Base-by-base conservation (phyloP, 495 filamentous ascomycete species). In the Umbilicaria muhlenbergii region DNA sequence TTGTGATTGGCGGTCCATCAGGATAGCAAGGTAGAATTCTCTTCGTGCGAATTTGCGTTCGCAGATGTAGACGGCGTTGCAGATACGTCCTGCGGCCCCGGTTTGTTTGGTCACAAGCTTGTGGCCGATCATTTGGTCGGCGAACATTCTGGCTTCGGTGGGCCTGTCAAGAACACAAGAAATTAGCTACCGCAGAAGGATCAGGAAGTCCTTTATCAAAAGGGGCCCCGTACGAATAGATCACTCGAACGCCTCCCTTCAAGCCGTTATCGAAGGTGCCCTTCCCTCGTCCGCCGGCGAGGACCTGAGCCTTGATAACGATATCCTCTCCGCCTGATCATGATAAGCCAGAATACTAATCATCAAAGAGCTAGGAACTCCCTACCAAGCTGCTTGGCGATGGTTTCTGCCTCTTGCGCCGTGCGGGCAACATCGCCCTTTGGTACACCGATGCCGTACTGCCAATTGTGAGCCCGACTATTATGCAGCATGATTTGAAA, bases 41-140 rank as follows among this genome's bases (percentile, higher is more conserved):
- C 92, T 80, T 47, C 91, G 86, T 53, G 91, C 91, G 55, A 96
- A 98, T 73, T 98, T 98, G 73, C 91, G 86, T 74, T 98, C 91
- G 68, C 86, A 91, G 62, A 98, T 95, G 69, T 91, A 95, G 54
- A 98, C 91, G 43, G 85, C 70, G 64, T 87, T 94, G 71, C 91
- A 98, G 58, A 87, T 72, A 60, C 89, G 85, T 58, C 91, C 91
- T 48, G 61, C 69, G 46, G 86, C 83, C 58, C 91, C 91, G 42
- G 92, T 98, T 71, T 98, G 91, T 76, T 98, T 98, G 62, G 91
- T 98, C 65, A 98, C 79, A 66, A 98, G 86, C 67, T 94, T 94
- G 65, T 98, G 91, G 52, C 91, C 91, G 66, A 98, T 95, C 91
- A 98, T 98, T 68, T 98, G 87, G 49, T 83, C 78, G 56, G 91